These are phyloP conservation scores for Microascus cirrosus DNA, from an alignment of 2,329 filamentous ascomycete species.

Conservation along the genomic window DNA sequence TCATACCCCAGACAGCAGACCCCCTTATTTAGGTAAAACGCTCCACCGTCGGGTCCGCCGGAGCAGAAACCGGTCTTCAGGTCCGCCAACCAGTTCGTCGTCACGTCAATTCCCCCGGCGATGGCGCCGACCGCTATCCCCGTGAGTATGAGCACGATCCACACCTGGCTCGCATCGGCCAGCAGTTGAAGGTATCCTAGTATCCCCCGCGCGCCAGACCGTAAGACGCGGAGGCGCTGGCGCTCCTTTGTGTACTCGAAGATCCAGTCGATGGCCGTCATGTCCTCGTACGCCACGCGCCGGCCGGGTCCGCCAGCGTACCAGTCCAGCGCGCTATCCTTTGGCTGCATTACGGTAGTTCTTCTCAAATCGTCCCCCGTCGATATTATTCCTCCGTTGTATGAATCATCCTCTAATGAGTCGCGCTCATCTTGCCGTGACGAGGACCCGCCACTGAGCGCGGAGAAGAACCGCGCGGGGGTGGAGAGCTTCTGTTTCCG, in stretches of 20 bases:
- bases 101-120: constrained; percentile 81
- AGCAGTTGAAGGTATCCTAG: constrained; percentile 62
- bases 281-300: constrained; percentile 86
- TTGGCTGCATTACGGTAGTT: constrained; percentile 13
- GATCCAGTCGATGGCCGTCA: constrained; percentile 98
- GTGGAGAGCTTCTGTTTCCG: constrained; percentile 49
- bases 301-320: constrained; percentile 80
- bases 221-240: constrained; percentile 69
- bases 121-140: constrained; percentile 75
- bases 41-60: constrained; percentile 61
- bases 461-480: constrained; percentile 36
- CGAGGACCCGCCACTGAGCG: constrained; percentile 23
- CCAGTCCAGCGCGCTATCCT: constrained; percentile 61
- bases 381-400: not conserved
- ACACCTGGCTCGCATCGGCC: constrained; percentile 80
- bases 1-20: constrained; percentile 95
- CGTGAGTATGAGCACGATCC: constrained; percentile 78
- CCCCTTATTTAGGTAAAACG: constrained; percentile 79
- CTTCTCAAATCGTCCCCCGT: not conserved
- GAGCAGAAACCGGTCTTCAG: constrained; percentile 84
- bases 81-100: constrained; percentile 87
- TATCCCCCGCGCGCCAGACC: constrained; percentile 57
- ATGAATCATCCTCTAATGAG: constrained; percentile 6
- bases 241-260: constrained; percentile 97
- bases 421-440: constrained; percentile 7